Evolutionary conservation across 345 rosid species (phyloP), one percentile per base, ranked within the genome.

Genomic region (Passiflora organensis): DNA sequence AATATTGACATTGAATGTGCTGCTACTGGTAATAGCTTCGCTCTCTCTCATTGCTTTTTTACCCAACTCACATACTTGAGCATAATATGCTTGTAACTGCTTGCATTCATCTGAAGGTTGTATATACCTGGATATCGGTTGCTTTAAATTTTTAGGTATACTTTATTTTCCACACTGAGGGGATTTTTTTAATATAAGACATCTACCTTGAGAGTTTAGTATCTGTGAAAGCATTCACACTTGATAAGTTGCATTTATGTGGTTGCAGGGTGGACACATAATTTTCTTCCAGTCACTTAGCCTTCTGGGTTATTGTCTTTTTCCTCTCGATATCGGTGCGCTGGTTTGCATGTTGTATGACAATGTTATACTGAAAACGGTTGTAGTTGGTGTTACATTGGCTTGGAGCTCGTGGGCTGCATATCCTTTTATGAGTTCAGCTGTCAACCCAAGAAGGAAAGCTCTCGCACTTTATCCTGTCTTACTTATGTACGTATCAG

Each of bases 341-440:
- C 60, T 89, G 32, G 68, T 84, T 60, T 86, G 96, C 67, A 66
- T 86, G 89, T 53, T 89, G 82, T 82, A 86, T 71, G 89, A 86
- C 68, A 84, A 74, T 42, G 91, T 84, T 20, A 68, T 89, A 18
- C 42, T 89, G 56, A 89, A 89, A 67, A 55, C 84, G 57, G 54
- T 83, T 2, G 95, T 83, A 43, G 96, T 89, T 12, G 63, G 57
- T 34, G 84, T 85, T 64, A 79, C 95, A 0, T 70, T 89, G 69
- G 85, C 95, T 13, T 89, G 96, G 95, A 86, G 96, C 70, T 83
- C 95, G 1, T 86, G 96, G 96, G 91, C 96, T 6, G 95, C 96
- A 56, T 89, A 86, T 66, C 96, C 96, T 21, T 89, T 89, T 82
- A 89, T 89, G 91, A 86, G 96, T 53, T 75, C 95, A 0, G 96